Evolutionary conservation across 805 yeast genomes (phyloP).

Genomic region (Blastobotrys mokoenaii): DNA sequence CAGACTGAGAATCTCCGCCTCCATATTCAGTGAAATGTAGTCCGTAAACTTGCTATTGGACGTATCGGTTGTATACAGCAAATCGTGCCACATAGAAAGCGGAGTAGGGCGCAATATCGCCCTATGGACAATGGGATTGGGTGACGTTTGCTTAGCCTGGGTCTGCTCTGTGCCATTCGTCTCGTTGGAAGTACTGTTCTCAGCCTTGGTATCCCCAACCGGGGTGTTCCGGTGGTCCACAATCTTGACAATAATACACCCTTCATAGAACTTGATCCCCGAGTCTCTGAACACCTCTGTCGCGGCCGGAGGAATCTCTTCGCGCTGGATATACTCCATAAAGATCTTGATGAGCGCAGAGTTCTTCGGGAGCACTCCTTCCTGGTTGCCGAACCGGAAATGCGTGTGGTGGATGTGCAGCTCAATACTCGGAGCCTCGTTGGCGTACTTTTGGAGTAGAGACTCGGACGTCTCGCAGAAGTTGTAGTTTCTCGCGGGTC

Average conservation of each 20-base stretch:
- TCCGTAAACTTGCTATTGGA: slow-evolving; percentile 63
- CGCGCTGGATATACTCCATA: slow-evolving; percentile 66
- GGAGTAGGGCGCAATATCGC: slow-evolving; percentile 76
- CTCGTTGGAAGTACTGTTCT: not conserved
- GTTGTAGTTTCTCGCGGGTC: slow-evolving; percentile 10
- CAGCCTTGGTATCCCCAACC: not conserved
- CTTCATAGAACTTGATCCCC: slow-evolving; percentile 77
- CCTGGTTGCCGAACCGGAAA: slow-evolving; percentile 84
- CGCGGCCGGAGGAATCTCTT: slow-evolving; percentile 81
- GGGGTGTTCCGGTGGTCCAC: slow-evolving; percentile 63
- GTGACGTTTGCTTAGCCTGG: not conserved
- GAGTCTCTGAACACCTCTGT: slow-evolving; percentile 86
- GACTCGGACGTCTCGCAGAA: slow-evolving; percentile 62
- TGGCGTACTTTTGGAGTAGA: slow-evolving; percentile 66
- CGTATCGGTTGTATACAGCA: slow-evolving; percentile 77
- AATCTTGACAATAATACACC: slow-evolving; percentile 79
- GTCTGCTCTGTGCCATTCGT: not conserved
- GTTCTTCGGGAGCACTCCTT: slow-evolving; percentile 73
- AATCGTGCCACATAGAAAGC: slow-evolving; percentile 72
- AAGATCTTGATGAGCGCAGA: slow-evolving; percentile 70
- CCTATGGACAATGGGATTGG: slow-evolving; percentile 58
- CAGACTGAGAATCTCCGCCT: slow-evolving; percentile 73
- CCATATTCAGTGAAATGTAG: slow-evolving; percentile 68
- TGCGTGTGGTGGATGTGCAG: slow-evolving; percentile 89
- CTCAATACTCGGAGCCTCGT: slow-evolving; percentile 71